phyloP scores from a whole-genome alignment of 768 basidiomycete genomes.

The Pulveroboletus sp. region DNA sequence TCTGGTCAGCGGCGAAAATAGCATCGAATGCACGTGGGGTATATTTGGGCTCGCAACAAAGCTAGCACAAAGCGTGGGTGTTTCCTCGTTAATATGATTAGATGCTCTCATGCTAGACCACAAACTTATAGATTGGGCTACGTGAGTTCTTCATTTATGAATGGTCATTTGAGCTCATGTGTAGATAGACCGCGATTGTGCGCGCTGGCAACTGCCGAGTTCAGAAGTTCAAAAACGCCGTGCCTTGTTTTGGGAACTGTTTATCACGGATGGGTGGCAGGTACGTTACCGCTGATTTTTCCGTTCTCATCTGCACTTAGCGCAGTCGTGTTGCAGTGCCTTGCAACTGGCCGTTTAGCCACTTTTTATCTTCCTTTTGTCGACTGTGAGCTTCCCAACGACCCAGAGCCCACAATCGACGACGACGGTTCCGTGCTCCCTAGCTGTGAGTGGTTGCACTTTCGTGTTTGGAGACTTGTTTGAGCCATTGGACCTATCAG shows the following conservation, averaged over 20 bases:
- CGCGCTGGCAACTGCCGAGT: slow-evolving; percentile 60
- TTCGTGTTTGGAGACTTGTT: background rate
- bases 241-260: slow-evolving; percentile 70
- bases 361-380: slow-evolving; percentile 70
- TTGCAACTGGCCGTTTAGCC: slow-evolving; percentile 67
- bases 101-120: background rate
- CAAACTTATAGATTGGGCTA: slow-evolving; percentile 53
- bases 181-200: slow-evolving; percentile 64
- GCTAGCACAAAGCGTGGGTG: slow-evolving; percentile 64
- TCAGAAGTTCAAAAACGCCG: slow-evolving; percentile 70
- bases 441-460: slow-evolving; percentile 48
- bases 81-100: background rate
- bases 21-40: slow-evolving; percentile 68
- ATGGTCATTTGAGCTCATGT: slow-evolving; percentile 12
- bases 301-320: background rate
- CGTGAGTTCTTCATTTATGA: slow-evolving; percentile 42
- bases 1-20: slow-evolving; percentile 62
- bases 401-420: slow-evolving; percentile 55
- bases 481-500: slow-evolving; percentile 29
- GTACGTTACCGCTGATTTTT: slow-evolving; percentile 33
- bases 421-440: slow-evolving; percentile 56
- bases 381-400: slow-evolving; percentile 67
- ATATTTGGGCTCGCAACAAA: slow-evolving; percentile 65
- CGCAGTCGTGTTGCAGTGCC: slow-evolving; percentile 41
- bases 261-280: slow-evolving; percentile 75